phyloP scores from a whole-genome alignment of 139 green algal genomes.

The Coccomyxa sp. region DNA sequence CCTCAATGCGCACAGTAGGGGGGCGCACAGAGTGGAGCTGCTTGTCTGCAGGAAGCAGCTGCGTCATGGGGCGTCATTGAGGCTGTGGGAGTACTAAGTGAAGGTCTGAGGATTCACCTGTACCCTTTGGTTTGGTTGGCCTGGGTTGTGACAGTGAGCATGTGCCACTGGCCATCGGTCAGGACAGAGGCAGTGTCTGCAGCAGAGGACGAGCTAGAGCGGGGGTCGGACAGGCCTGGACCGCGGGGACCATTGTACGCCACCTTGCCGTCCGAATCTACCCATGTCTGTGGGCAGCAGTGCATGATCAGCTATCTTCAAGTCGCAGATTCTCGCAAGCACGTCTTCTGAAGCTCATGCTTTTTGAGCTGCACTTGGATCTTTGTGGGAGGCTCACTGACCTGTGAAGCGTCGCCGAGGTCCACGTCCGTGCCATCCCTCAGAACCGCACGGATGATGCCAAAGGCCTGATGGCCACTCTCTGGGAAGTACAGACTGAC shows the following conservation, averaged over 20 bases:
- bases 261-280: conserved; percentile 46
- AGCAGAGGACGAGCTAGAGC: background rate
- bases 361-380: background rate
- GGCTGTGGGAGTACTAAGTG: background rate
- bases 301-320: background rate
- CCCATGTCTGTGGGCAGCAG: conserved; percentile 8
- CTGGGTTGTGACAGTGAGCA: conserved; percentile 49
- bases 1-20: background rate
- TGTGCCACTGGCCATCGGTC: conserved; percentile 57
- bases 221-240: background rate
- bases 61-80: background rate
- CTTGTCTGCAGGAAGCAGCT: background rate
- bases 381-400: background rate
- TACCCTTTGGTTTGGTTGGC: conserved; percentile 23
- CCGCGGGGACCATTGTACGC: conserved; percentile 9
- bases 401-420: conserved; percentile 8
- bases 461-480: conserved; percentile 22
- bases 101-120: background rate
- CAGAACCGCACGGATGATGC: conserved; percentile 38
- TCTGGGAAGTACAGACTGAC: conserved; percentile 35
- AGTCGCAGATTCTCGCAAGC: background rate
- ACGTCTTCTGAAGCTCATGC: background rate
- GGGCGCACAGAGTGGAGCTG: background rate
- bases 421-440: conserved; percentile 42
- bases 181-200: conserved; percentile 5